These are phyloP conservation scores for Phytophthora capsici DNA, from an alignment of 352 stramenopile species.

Conservation along the genomic window DNA sequence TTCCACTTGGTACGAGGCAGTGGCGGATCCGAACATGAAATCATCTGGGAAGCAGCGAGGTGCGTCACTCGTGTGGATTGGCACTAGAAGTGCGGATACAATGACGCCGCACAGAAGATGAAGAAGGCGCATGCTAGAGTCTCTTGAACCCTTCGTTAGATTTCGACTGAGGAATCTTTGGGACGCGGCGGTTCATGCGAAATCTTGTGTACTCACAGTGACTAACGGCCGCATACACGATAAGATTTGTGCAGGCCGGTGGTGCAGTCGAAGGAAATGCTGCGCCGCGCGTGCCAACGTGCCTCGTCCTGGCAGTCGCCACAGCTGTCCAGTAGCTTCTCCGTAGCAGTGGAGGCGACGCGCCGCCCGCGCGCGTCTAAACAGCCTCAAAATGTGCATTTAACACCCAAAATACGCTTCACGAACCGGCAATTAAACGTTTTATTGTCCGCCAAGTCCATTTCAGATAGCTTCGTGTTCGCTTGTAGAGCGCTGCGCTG, in stretches of 20 bases:
- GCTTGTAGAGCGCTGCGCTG: conserved; percentile 42
- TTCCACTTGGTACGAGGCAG: conserved; percentile 83
- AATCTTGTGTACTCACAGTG: no score
- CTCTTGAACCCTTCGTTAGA: neutral
- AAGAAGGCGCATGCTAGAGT: conserved; percentile 22
- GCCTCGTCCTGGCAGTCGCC: conserved; percentile 8
- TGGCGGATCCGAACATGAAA: conserved; percentile 92
- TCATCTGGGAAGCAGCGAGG: conserved; percentile 60
- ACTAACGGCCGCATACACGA: no score
- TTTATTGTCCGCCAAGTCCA: conserved; percentile 45
- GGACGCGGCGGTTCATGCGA: no score
- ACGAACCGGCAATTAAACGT: conserved; percentile 40
- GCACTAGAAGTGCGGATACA: neutral
- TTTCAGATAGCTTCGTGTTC: conserved; percentile 38
- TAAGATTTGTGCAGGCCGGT: conserved; percentile 8
- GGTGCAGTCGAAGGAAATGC: conserved; percentile 16
- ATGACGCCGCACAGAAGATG: conserved; percentile 5
- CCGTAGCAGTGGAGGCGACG: neutral
- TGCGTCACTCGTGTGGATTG: conserved; percentile 14
- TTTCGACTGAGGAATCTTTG: no score
- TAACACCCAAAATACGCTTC: conserved; percentile 23
- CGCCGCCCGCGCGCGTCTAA: neutral
- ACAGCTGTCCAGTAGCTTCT: conserved; percentile 6
- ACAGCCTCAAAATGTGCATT: conserved; percentile 8
- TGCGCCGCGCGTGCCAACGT: conserved; percentile 28